Base-by-base conservation (phyloP, 192 early-diverging fungal genomes). In the Backusella macrospora region DNA sequence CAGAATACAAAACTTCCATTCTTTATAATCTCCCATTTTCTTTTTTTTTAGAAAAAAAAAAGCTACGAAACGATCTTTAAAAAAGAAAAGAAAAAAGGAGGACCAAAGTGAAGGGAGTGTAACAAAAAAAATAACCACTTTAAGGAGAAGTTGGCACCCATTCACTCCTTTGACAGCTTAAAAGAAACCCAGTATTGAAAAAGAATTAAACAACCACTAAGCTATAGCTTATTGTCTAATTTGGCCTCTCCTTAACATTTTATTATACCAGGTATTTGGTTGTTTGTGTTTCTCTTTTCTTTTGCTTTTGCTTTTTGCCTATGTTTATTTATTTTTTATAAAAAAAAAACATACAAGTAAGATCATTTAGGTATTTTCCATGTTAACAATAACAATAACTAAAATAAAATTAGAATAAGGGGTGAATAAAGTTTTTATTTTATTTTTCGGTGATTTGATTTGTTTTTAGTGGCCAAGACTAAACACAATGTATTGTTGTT, bases 121-220 rank as follows among this genome's bases (percentile, higher is more conserved):
- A 59, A 59, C 52, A 59, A 59, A 18, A 59, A 21, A 52, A 52
- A 52, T 52, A 52, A 14, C 52, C 26, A 1, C 21, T 26, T 59
- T 59, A 59, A 59, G 52, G 52, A 59, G 52, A 59, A 59, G 23
- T 26, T 59, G 52, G 21, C 21, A 26, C 26, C 21, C 21, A 29
- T 59, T 59, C 18, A 59, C 52, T 59, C 52, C 52, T 26, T 59
- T 59, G 52, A 29, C 52, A 59, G 52, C 52, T 59, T 59, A 59
- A 59, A 52, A 59, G 52, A 59, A 59, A 59, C 52, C 9, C 9
- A 59, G 21, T 59, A 59, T 59, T 23, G 52, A 23, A 59, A 59
- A 59, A 13, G 18, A 49, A 49, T 18, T n/a, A 49, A 18, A 49
- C 15, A 59, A 18, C 29, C 29, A 18, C 21, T 10, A 59, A 23